Evolutionary conservation across 192 early-diverging fungal genomes (phyloP).

Genomic region (Coemansia sp.): DNA sequence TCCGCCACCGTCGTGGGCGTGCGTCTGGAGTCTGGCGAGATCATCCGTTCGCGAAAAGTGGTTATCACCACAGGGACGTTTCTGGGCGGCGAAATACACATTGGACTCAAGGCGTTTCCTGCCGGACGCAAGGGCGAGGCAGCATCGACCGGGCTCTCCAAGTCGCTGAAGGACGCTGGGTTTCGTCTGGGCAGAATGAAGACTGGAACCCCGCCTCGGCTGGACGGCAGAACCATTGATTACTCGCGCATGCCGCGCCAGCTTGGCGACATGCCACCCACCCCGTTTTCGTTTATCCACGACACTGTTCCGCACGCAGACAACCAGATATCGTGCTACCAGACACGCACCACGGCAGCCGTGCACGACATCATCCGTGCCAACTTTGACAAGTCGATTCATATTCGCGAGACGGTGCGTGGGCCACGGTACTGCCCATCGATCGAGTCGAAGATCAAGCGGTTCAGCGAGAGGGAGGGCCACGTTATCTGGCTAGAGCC

Average conservation of each 20-base stretch:
- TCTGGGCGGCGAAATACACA: slow-evolving; percentile 79
- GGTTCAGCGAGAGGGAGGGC: slow-evolving; percentile 65
- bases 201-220: slow-evolving; percentile 79
- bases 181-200: slow-evolving; percentile 79
- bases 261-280: slow-evolving; percentile 67
- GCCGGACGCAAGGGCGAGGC: slow-evolving; percentile 73
- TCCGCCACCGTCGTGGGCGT: slow-evolving; percentile 59
- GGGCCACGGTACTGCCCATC: slow-evolving; percentile 84
- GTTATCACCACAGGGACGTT: slow-evolving; percentile 84
- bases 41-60: slow-evolving; percentile 67
- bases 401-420: slow-evolving; percentile 81
- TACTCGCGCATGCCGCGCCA: slow-evolving; percentile 66
- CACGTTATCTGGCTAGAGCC: slow-evolving; percentile 83
- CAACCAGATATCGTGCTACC: slow-evolving; percentile 71
- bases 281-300: slow-evolving; percentile 77
- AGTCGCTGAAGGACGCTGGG: slow-evolving; percentile 70
- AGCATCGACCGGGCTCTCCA: slow-evolving; percentile 72
- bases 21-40: slow-evolving; percentile 65
- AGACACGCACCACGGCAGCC: slow-evolving; percentile 68
- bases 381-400: slow-evolving; percentile 76
- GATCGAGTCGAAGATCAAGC: slow-evolving; percentile 76
- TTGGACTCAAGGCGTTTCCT: slow-evolving; percentile 68
- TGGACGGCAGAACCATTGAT: slow-evolving; percentile 75
- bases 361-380: slow-evolving; percentile 69
- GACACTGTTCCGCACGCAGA: slow-evolving; percentile 68